Evolutionary conservation across 2,329 filamentous ascomycete genomes (phyloP), one percentile per base, ranked within the genome.

Genomic region (Trichoderma brevicompactum): DNA sequence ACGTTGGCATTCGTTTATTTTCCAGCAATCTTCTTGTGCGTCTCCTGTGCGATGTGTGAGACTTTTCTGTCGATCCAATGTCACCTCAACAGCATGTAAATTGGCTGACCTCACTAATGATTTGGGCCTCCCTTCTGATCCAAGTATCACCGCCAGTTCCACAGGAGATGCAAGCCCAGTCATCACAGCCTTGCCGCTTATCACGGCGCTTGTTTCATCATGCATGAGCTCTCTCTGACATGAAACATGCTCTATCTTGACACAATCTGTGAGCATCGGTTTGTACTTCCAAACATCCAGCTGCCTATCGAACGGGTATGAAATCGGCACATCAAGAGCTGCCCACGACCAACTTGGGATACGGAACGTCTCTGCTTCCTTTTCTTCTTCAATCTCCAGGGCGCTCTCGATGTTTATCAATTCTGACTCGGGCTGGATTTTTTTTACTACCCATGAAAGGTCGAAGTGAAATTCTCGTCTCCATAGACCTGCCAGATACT

Each of bases 301-400:
- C 10, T n/a, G 32, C 0, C 13, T n/a, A 34, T 53, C 50, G 34
- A 53, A 53, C 17, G 17, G 7, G 10, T 19, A 53, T 9, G 34
- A 38, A 8, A 53, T 32, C 7, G 50, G 50, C 10, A 7, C 34
- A 10, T 53, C 32, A 23, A 53, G 32, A 1, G 50, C 36, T 5
- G 50, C 50, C 50, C 50, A 53, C 5, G 50, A 53, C 50, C 50
- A 53, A 13, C 50, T 53, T 38, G 50, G 50, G n/a, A 53, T 23
- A 7, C 34, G 6, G 5, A 7, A 53, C 7, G 5, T 38, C 2
- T 23, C 50, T 17, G 5, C 2, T 5, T 1, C n/a, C 19, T 17
- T 2, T 9, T 8, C 43, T 10, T 9, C 17, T 7, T 13, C 5
- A 34, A 1, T 13, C 7, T 19, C 8, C 32, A 3, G 8, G 10